Evolutionary conservation across 2,329 filamentous ascomycete genomes (phyloP).

Genomic region (Graphilbum sp.): DNA sequence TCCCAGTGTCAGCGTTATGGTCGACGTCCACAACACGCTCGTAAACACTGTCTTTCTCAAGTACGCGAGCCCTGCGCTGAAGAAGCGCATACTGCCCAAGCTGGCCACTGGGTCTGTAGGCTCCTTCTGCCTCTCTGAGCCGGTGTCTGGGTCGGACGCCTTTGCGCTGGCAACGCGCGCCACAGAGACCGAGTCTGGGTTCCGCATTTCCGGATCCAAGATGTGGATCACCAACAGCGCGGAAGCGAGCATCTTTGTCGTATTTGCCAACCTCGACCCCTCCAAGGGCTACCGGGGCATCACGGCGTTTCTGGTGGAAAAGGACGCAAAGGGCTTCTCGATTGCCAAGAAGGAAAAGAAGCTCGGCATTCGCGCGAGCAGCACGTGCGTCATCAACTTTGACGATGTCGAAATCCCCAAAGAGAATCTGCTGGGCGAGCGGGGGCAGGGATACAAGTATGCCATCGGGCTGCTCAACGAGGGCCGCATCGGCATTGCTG

Average conservation of each 20-base stretch:
- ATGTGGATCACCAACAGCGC: slow-evolving; percentile 99
- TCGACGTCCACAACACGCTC: slow-evolving; percentile 95
- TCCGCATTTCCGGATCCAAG: slow-evolving; percentile 79
- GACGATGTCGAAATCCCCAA: slow-evolving; percentile 87
- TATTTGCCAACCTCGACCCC: slow-evolving; percentile 90
- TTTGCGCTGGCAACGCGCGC: slow-evolving; percentile 91
- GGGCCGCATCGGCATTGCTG: slow-evolving; percentile 91
- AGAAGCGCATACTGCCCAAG: slow-evolving; percentile 78
- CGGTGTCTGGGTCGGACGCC: slow-evolving; percentile 83
- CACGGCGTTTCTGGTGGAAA: slow-evolving; percentile 88
- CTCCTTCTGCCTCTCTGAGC: slow-evolving; percentile 86
- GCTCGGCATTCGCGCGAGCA: slow-evolving; percentile 87
- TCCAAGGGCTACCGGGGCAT: slow-evolving; percentile 94
- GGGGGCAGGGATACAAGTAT: slow-evolving; percentile 94
- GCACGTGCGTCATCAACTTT: slow-evolving; percentile 93
- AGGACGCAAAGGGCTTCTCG: slow-evolving; percentile 72
- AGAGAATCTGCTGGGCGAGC: slow-evolving; percentile 74
- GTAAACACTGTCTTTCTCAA: slow-evolving; percentile 89
- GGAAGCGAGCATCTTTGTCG: slow-evolving; percentile 90
- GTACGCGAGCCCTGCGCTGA: slow-evolving; percentile 58
- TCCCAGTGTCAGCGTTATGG: slow-evolving; percentile 85
- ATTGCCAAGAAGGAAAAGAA: slow-evolving; percentile 99
- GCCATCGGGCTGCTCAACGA: slow-evolving; percentile 90
- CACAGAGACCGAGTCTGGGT: slow-evolving; percentile 65
- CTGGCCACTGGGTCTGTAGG: slow-evolving; percentile 81